Evolutionary conservation across 2,329 filamentous ascomycete species (phyloP).

Genomic region (Trichoderma afroharzianum): DNA sequence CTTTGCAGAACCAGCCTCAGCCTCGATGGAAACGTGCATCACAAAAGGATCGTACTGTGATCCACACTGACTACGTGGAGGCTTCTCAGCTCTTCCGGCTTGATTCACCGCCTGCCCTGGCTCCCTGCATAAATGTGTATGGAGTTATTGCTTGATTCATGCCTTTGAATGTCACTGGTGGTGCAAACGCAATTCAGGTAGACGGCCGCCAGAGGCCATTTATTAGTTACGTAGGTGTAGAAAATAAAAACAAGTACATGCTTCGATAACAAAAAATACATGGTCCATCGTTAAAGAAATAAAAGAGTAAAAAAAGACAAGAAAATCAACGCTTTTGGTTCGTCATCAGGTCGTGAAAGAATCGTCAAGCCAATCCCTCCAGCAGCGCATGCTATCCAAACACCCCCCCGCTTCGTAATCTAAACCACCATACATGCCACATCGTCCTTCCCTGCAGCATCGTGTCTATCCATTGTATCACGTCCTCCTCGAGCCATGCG

Average conservation of each 20-base stretch:
- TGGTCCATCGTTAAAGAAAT: background rate
- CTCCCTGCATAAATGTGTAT: background rate
- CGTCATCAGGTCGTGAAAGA: slow-evolving; percentile 9
- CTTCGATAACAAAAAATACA: background rate
- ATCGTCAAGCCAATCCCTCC: background rate
- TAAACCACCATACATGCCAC: background rate
- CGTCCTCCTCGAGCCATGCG: slow-evolving; percentile 11
- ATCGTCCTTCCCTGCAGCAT: slow-evolving; percentile 5
- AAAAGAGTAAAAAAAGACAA: background rate
- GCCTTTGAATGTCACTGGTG: background rate
- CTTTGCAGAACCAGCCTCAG: background rate
- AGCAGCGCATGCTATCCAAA: slow-evolving; percentile 10
- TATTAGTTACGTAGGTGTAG: background rate
- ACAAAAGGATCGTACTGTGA: background rate
- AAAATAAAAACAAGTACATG: background rate
- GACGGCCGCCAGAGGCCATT: background rate
- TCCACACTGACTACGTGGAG: slow-evolving; percentile 15
- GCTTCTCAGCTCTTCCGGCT: background rate
- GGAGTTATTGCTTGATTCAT: background rate
- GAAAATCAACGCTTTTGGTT: background rate
- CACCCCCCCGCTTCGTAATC: background rate
- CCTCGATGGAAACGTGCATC: background rate
- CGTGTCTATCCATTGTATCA: slow-evolving; percentile 5
- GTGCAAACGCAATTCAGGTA: background rate
- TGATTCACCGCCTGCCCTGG: slow-evolving; percentile 6